Conservation (phyloP, 2,329 filamentous ascomycete species). For the Fusarium sp. region DNA sequence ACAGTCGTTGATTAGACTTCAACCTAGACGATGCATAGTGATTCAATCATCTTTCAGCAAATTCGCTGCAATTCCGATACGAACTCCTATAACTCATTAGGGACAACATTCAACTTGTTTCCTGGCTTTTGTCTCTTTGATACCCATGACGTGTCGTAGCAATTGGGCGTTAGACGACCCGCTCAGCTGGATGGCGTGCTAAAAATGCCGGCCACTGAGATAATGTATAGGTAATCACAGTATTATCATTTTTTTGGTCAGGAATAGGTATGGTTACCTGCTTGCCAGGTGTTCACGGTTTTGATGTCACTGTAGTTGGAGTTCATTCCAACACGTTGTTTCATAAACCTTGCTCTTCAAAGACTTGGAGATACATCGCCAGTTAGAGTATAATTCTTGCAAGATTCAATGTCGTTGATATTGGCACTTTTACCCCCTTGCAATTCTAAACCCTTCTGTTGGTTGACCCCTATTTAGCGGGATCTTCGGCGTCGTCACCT, state of each 20-base stretch:
- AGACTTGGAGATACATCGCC: not conserved
- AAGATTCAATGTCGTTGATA: slow-evolving; percentile 9
- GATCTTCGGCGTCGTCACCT: slow-evolving; percentile 41
- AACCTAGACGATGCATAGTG: not conserved
- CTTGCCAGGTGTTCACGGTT: no score
- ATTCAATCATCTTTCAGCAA: no score
- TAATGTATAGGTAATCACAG: not conserved
- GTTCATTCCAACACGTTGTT: not conserved
- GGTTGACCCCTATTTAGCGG: slow-evolving; percentile 36
- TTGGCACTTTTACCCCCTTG: slow-evolving; percentile 32
- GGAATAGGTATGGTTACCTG: not conserved
- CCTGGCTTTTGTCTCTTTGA: not conserved
- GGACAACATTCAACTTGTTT: not conserved
- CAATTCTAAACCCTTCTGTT: slow-evolving; percentile 20
- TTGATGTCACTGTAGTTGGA: not conserved
- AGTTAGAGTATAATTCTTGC: not conserved
- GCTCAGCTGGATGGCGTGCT: slow-evolving; percentile 7
- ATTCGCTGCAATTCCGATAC: not conserved
- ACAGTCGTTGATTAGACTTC: not conserved
- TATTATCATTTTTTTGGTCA: no score
- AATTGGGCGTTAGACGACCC: not conserved
- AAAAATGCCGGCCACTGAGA: not conserved
- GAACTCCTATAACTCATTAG: not conserved
- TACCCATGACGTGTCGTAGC: not conserved
- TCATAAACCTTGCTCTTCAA: not conserved